A percentile compares a stretch with the other conserved stretches of the same genome.
phyloP scores from a whole-genome alignment of 805 yeast species.

The Cyberlindnera suaveolens region DNA sequence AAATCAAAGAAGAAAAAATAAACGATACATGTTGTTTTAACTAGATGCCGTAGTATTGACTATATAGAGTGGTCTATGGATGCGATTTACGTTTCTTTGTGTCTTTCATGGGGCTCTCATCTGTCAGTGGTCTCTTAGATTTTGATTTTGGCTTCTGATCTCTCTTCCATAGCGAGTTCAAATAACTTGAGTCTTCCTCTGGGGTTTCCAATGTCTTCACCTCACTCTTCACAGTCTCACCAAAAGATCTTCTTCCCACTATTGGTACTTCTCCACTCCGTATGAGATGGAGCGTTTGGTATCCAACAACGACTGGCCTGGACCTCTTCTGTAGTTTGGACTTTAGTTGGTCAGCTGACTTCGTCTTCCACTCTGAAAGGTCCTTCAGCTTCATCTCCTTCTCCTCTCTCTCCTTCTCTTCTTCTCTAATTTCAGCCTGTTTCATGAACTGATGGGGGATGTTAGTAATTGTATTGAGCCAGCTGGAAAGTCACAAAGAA shows the following conservation, averaged over 20 bases:
- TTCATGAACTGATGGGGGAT: conserved; percentile 43
- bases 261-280: conserved; percentile 6
- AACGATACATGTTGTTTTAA: too few species aligned
- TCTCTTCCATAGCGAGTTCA: conserved; percentile 22
- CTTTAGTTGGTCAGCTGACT: conserved; percentile 23
- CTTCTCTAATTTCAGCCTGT: conserved; percentile 33
- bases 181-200: conserved; percentile 5
- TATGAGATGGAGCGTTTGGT: conserved; percentile 32
- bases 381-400: conserved; percentile 38
- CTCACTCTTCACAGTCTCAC: conserved; percentile 20
- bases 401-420: conserved; percentile 29
- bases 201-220: conserved; percentile 1
- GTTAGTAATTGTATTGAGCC: neutral
- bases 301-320: conserved; percentile 33
- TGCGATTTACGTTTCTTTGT: conserved; percentile 17
- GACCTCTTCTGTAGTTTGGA: conserved; percentile 21
- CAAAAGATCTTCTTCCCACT: conserved; percentile 26
- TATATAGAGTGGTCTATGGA: conserved; percentile 1
- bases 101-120: conserved; percentile 12
- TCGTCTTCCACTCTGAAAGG: conserved; percentile 27
- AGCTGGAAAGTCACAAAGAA: neutral
- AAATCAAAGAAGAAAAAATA: conserved; percentile 19
- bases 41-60: too few species aligned
- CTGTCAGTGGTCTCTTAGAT: conserved; percentile 8
- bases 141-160: conserved; percentile 10